A percentile compares a stretch with the other conserved stretches of the same genome.
Evolutionary conservation across 495 filamentous ascomycete genomes (phyloP).

Genomic region (Monascus purpureus): DNA sequence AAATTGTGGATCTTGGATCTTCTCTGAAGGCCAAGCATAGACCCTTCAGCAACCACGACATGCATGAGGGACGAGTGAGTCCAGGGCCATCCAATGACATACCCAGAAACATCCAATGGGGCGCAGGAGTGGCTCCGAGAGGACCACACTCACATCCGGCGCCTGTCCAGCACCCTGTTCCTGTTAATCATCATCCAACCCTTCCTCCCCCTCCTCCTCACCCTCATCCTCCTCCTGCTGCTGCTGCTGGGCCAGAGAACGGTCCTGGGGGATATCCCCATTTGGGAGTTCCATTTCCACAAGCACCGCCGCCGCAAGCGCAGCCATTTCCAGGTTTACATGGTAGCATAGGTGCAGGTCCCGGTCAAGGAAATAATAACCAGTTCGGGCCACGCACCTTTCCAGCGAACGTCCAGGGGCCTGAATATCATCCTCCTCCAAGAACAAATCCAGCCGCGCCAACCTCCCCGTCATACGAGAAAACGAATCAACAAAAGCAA

Average conservation of each 20-base stretch:
- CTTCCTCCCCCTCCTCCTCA: neutral
- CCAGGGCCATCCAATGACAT: neutral
- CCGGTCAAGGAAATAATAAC: too few relatives aligned
- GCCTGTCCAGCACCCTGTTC: neutral
- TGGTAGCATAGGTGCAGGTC: neutral
- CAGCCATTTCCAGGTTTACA: neutral
- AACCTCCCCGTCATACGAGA: too few relatives aligned
- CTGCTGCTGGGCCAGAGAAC: neutral
- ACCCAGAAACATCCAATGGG: neutral
- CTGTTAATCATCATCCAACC: neutral
- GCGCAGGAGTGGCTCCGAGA: neutral
- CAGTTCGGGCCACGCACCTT: too few relatives aligned
- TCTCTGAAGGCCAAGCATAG: neutral
- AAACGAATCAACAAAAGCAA: too few relatives aligned
- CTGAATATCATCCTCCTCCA: too few relatives aligned
- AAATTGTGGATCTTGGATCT: conserved; percentile 7
- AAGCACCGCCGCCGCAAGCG: neutral
- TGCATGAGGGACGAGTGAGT: neutral
- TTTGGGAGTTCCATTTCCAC: neutral
- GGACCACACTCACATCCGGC: neutral
- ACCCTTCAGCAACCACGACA: conserved; percentile 1
- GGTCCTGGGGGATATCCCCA: neutral
- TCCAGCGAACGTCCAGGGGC: too few relatives aligned
- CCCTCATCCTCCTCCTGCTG: neutral
- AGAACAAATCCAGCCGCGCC: too few relatives aligned